These are phyloP conservation scores for Pisolithus thermaeus DNA, from an alignment of 1,284 basidiomycete genomes.

Conservation along the genomic window DNA sequence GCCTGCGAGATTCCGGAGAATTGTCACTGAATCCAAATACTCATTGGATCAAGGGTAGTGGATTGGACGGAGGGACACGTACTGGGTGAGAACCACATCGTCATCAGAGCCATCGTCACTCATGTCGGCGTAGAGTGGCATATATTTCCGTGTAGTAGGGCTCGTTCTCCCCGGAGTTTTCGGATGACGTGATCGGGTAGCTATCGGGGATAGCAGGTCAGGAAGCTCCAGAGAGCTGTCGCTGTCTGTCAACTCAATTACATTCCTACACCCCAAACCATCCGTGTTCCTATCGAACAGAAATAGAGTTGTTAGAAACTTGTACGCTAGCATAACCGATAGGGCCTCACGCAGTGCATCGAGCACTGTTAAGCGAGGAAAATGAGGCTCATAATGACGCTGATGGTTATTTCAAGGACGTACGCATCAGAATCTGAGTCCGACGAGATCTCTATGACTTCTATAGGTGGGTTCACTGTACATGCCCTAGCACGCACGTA, in stretches of 20 bases:
- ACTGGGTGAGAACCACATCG: conserved; percentile 44
- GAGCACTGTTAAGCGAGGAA: neutral
- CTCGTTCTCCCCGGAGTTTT: neutral
- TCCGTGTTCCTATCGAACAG: neutral
- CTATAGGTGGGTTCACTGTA: conserved; percentile 6
- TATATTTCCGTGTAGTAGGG: conserved; percentile 6
- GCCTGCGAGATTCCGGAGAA: conserved; percentile 41
- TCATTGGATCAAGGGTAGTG: neutral
- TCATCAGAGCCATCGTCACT: conserved; percentile 31
- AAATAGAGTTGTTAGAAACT: neutral
- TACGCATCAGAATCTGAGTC: conserved; percentile 36
- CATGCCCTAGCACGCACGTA: neutral
- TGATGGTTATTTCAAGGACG: conserved; percentile 12
- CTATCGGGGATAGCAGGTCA: conserved; percentile 20
- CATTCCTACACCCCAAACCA: conserved; percentile 7
- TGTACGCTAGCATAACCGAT: neutral
- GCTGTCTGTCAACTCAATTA: conserved; percentile 30
- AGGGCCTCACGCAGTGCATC: neutral
- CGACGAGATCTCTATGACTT: conserved; percentile 53
- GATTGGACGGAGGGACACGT: conserved; percentile 16
- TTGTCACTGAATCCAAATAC: conserved; percentile 30
- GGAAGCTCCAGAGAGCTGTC: conserved; percentile 23
- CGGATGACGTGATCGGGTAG: conserved; percentile 11
- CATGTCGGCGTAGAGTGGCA: conserved; percentile 26
- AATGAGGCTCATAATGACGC: neutral